Evolutionary conservation across 2,329 filamentous ascomycete species (phyloP).

Genomic region (Clonostachys byssicola): DNA sequence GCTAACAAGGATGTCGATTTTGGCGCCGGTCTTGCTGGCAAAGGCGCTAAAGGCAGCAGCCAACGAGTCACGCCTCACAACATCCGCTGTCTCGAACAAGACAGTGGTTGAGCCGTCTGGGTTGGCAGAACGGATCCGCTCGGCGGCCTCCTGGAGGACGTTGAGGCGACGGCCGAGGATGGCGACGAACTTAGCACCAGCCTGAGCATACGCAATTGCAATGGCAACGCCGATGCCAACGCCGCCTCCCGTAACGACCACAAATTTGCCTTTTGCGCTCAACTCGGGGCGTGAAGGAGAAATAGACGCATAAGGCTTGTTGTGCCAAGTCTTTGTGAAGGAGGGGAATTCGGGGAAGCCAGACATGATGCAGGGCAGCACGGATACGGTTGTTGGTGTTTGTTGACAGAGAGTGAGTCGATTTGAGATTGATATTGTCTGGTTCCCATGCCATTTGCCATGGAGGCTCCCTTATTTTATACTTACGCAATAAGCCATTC

Average conservation of each 20-base stretch:
- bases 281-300: slow-evolving; percentile 20
- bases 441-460: no score
- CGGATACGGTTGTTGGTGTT: no score
- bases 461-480: no score
- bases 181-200: slow-evolving; percentile 26
- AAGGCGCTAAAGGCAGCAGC: not conserved
- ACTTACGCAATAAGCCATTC: no score
- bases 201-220: slow-evolving; percentile 47
- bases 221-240: slow-evolving; percentile 61
- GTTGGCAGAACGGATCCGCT: slow-evolving; percentile 20
- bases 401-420: no score
- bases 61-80: slow-evolving; percentile 17
- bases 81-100: slow-evolving; percentile 30
- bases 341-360: not conserved
- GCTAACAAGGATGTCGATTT: slow-evolving; percentile 23
- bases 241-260: slow-evolving; percentile 61
- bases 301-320: slow-evolving; percentile 17
- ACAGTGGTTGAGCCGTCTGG: slow-evolving; percentile 28
- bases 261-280: slow-evolving; percentile 29
- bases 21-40: slow-evolving; percentile 4
- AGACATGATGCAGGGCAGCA: not conserved
- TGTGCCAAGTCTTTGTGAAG: slow-evolving; percentile 12
- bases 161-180: slow-evolving; percentile 28
- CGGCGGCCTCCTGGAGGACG: slow-evolving; percentile 15
- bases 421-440: no score